phyloP scores from a whole-genome alignment of 2,329 filamentous ascomycete species.

The Neonectria faginata region DNA sequence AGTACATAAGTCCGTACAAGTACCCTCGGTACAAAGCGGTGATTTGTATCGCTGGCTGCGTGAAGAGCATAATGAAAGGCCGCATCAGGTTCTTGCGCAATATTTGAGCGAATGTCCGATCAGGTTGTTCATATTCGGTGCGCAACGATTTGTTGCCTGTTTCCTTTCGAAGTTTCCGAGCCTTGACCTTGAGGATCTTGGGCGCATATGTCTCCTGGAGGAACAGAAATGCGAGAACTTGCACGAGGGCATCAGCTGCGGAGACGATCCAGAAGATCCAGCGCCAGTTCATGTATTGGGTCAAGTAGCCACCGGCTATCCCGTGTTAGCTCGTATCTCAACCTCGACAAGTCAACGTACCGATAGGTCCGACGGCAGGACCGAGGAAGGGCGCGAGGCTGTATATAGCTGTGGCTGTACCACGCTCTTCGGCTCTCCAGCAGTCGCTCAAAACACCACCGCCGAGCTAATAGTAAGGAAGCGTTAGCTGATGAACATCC shows the following conservation, averaged over 20 bases:
- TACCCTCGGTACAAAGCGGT: constrained; percentile 62
- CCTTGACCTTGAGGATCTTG: constrained; percentile 47
- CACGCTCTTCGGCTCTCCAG: constrained; percentile 56
- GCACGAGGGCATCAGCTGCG: constrained; percentile 52
- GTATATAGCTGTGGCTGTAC: constrained; percentile 49
- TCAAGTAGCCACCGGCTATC: constrained; percentile 54
- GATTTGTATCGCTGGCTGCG: constrained; percentile 63
- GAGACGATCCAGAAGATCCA: constrained; percentile 59
- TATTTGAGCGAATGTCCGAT: constrained; percentile 41
- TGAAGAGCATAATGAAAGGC: constrained; percentile 61
- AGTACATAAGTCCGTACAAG: constrained; percentile 66
- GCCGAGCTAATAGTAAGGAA: constrained; percentile 49
- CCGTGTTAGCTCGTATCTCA: not conserved
- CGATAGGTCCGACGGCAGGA: constrained; percentile 56
- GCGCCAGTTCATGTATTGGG: constrained; percentile 54
- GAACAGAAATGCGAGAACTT: constrained; percentile 52
- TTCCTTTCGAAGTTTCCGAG: constrained; percentile 42
- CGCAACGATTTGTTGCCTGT: constrained; percentile 45
- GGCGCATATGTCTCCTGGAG: constrained; percentile 55
- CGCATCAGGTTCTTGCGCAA: constrained; percentile 53
- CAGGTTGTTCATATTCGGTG: constrained; percentile 47
- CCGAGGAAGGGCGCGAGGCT: constrained; percentile 58
- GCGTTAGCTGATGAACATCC: not conserved
- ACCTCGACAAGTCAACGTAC: constrained; percentile 23
- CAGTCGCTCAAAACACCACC: constrained; percentile 62